Evolutionary conservation across 2,329 filamentous ascomycete species (phyloP), one percentile per base, ranked within the genome.

Genomic region (Albifimbria verrucaria): DNA sequence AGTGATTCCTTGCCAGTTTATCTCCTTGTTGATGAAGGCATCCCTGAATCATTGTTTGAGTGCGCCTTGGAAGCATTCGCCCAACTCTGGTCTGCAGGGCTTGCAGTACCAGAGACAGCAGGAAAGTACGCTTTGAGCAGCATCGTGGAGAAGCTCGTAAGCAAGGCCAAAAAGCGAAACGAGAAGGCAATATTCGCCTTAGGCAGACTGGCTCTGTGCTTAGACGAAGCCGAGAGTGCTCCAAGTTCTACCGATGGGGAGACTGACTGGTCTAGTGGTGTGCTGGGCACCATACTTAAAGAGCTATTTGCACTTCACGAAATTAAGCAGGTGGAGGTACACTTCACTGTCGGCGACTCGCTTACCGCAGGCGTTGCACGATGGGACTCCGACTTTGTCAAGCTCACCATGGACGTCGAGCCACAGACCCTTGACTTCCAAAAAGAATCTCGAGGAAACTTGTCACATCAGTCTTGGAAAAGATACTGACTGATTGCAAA

Each of bases 291-390:
- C 10, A 81, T 96, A 6, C 71, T 91, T 12, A 78, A 84, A 11
- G 84, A 82, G 24, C 74, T 97, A 0, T 89, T 92, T 65, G 79
- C 79, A 10, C 76, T 97, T 3, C 88, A 95, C 61, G 92, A 96
- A 65, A 83, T 94, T 43, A 90, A 90, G 60, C 88, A 92, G 60
- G 83, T 89, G 0, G 93, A 97, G 67, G 81, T 92, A 1, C 93
- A 97, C 57, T 97, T 99, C 66, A 84, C 91, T 0, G 85, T 96
- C 24, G 94, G 94, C 15, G 92, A 96, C 67, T 91, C 94, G 12
- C 80, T 97, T 50, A 88, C 89, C 46, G 89, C 89, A 46, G 82
- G 88, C 7, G 81, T 90, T 36, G 84, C 81, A 36, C 87, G 92
- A 39, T 97, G 93, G 92, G 81, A 89, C 28, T 95, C 93, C 0